These are phyloP conservation scores for Lichenothelia convexa DNA, from an alignment of 495 filamentous ascomycete species.

Conservation along the genomic window DNA sequence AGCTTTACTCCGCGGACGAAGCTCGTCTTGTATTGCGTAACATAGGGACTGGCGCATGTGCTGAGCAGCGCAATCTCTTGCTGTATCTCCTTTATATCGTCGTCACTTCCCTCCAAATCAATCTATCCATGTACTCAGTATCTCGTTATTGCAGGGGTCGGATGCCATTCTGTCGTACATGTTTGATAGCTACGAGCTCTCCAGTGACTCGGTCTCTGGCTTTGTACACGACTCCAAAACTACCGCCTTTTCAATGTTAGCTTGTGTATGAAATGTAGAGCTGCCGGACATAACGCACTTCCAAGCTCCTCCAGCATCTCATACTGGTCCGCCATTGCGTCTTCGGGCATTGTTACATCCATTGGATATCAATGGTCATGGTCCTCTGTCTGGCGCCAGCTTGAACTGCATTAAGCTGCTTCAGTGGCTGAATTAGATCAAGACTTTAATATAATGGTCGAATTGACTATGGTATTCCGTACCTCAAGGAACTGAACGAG, in stretches of 20 bases:
- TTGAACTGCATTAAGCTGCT: neutral
- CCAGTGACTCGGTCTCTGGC: conserved; percentile 71
- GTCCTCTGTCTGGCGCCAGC: neutral
- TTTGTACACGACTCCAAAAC: conserved; percentile 95
- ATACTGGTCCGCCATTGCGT: conserved; percentile 57
- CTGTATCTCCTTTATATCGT: conserved; percentile 95
- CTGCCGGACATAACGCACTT: conserved; percentile 37
- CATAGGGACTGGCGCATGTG: conserved; percentile 80
- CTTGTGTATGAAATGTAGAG: conserved; percentile 1
- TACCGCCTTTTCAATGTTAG: conserved; percentile 41
- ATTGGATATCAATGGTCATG: neutral
- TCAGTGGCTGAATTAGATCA: too few relatives aligned
- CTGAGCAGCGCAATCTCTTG: conserved; percentile 92
- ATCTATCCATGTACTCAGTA: too few relatives aligned
- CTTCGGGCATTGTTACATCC: neutral
- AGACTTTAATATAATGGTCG: too few relatives aligned
- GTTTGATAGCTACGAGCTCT: conserved; percentile 82
- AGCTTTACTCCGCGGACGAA: conserved; percentile 87
- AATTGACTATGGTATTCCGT: neutral
- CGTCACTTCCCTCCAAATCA: conserved; percentile 92
- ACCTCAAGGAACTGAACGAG: neutral
- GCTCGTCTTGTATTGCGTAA: conserved; percentile 91
- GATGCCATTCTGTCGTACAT: conserved; percentile 30
- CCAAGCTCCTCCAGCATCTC: conserved; percentile 85
- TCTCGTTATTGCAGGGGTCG: conserved; percentile 1